Evolutionary conservation across 2,329 filamentous ascomycete species (phyloP).

Genomic region (Talaromyces albobiverticillius): DNA sequence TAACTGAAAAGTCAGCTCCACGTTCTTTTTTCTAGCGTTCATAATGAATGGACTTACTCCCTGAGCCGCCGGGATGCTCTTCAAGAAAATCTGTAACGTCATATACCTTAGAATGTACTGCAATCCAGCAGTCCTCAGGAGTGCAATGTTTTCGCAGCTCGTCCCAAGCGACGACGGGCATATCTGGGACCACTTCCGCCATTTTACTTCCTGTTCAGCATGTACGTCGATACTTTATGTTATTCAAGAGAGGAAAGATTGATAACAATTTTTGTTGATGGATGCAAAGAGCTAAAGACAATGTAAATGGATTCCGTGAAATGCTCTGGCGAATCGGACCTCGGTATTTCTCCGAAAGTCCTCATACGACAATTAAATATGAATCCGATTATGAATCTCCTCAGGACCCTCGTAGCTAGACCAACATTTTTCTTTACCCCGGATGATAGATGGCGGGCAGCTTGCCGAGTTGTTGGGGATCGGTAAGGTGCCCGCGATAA

Average conservation of each 20-base stretch:
- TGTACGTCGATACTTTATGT: not conserved
- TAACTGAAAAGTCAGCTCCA: not conserved
- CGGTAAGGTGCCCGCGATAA: constrained; percentile 2
- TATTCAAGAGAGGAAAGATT: not conserved
- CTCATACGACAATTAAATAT: too few relatives aligned
- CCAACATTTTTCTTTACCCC: too few relatives aligned
- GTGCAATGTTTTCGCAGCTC: constrained; percentile 8
- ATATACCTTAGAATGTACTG: constrained; percentile 83
- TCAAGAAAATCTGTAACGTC: constrained; percentile 90
- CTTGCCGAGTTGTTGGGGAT: not conserved
- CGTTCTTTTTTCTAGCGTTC: too few relatives aligned
- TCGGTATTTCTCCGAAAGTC: not conserved
- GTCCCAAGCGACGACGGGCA: not conserved
- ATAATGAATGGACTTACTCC: too few relatives aligned
- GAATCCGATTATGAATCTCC: too few relatives aligned
- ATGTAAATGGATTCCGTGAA: too few relatives aligned
- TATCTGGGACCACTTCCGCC: not conserved
- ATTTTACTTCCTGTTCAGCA: not conserved
- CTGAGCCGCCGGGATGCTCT: constrained; percentile 79
- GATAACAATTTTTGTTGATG: too few relatives aligned
- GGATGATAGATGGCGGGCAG: too few relatives aligned
- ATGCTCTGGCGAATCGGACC: not conserved
- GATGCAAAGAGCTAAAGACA: too few relatives aligned
- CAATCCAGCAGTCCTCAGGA: constrained; percentile 8
- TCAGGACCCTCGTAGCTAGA: too few relatives aligned